phyloP scores from a whole-genome alignment of 2,329 filamentous ascomycete genomes.

The Lachnellula willkommii region DNA sequence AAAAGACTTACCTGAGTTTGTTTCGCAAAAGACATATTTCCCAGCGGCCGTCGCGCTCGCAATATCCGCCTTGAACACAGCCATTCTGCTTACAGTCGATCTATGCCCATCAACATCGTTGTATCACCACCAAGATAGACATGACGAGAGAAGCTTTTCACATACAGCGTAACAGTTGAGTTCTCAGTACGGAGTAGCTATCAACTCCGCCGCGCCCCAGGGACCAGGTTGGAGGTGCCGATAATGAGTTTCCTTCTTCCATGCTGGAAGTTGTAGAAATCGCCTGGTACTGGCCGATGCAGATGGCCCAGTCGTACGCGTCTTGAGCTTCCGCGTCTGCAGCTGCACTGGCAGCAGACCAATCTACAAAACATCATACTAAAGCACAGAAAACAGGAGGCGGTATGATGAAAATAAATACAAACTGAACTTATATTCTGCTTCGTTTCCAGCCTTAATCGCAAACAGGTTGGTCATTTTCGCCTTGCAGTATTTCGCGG shows the following conservation, averaged over 20 bases:
- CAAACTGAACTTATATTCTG: slow-evolving; percentile 41
- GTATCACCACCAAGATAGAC: slow-evolving; percentile 37
- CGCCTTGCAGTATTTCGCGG: slow-evolving; percentile 40
- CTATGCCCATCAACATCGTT: slow-evolving; percentile 24
- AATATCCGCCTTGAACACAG: slow-evolving; percentile 18
- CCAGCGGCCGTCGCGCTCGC: slow-evolving; percentile 18
- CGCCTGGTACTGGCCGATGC: slow-evolving; percentile 15
- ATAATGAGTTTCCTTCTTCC: slow-evolving; percentile 26
- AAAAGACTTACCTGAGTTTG: slow-evolving; percentile 29
- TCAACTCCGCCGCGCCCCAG: slow-evolving; percentile 27
- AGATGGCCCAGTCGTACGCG: slow-evolving; percentile 20
- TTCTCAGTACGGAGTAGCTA: slow-evolving; percentile 17
- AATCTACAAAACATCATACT: slow-evolving; percentile 27
- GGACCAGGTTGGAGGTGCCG: slow-evolving; percentile 17
- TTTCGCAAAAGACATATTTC: slow-evolving; percentile 29
- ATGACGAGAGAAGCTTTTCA: slow-evolving; percentile 27
- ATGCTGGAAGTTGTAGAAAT: slow-evolving; percentile 18
- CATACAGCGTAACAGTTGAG: slow-evolving; percentile 19
- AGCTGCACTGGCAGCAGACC: slow-evolving; percentile 23
- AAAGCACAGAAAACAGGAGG: too few relatives aligned
- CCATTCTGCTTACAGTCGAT: slow-evolving; percentile 20
- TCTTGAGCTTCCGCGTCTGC: slow-evolving; percentile 23
- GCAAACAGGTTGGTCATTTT: slow-evolving; percentile 46
- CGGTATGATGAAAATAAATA: neutral
- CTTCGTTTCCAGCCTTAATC: slow-evolving; percentile 54